These are phyloP conservation scores for Termitomyces sp. DNA, from an alignment of 768 basidiomycete genomes.

Conservation along the genomic window DNA sequence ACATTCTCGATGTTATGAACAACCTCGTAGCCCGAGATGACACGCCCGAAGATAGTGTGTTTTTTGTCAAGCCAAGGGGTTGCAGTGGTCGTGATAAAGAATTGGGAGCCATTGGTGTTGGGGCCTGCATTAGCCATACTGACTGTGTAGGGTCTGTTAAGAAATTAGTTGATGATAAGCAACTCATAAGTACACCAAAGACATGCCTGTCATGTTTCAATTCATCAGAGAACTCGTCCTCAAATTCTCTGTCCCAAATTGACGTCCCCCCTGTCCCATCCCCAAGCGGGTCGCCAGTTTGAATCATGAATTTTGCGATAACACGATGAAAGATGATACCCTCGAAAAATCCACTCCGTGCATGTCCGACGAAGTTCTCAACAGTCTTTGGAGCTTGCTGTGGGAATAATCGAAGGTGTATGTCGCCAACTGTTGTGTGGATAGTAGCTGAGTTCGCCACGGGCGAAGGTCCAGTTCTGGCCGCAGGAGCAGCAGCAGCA, in stretches of 20 bases:
- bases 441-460: constrained; percentile 82
- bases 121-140: constrained; percentile 96
- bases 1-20: constrained; percentile 91
- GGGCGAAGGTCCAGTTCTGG: constrained; percentile 58
- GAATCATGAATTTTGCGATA: constrained; percentile 98
- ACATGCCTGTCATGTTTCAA: constrained; percentile 85
- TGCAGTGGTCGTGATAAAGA: constrained; percentile 95
- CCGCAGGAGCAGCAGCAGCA: constrained; percentile 55
- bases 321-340: constrained; percentile 95
- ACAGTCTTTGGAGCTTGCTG: constrained; percentile 92
- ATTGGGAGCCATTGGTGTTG: constrained; percentile 91
- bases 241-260: constrained; percentile 89
- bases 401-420: constrained; percentile 86
- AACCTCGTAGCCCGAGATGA: constrained; percentile 83
- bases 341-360: constrained; percentile 88
- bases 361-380: constrained; percentile 95
- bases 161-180: not conserved
- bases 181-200: not conserved
- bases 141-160: constrained; percentile 81
- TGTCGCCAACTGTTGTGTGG: constrained; percentile 94
- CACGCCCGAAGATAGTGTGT: constrained; percentile 91
- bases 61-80: constrained; percentile 93
- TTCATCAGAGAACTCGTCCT: constrained; percentile 90
- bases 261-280: constrained; percentile 91
- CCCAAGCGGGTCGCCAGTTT: constrained; percentile 93